Conservation (phyloP, 164 flowering plant species). For the Vitis amurensis region DNA sequence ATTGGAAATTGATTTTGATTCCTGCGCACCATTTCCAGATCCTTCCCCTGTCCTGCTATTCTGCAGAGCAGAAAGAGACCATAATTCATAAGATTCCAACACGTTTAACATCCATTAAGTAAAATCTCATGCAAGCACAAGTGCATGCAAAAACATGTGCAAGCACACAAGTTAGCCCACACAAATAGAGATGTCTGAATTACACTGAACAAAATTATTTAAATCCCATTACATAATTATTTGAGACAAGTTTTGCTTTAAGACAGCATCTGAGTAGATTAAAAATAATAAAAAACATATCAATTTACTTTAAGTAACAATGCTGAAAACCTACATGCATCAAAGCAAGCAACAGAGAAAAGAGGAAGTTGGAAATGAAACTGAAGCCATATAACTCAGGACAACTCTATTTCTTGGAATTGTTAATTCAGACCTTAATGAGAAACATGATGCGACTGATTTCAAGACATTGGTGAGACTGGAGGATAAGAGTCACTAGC, state of each 20-base stretch:
- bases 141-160: neutral
- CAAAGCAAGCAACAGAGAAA: no score
- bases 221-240: neutral
- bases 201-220: neutral
- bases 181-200: neutral
- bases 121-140: neutral
- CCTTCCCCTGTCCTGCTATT: slow-evolving; percentile 40
- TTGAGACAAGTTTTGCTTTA: no score
- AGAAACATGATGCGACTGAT: neutral
- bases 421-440: neutral
- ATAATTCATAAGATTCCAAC: slow-evolving; percentile 1
- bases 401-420: no score
- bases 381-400: no score
- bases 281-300: neutral
- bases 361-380: no score
- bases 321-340: neutral
- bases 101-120: neutral
- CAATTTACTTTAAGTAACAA: neutral
- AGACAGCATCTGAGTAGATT: no score
- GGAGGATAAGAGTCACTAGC: neutral
- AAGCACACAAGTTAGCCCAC: neutral
- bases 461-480: neutral
- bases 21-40: slow-evolving; percentile 31
- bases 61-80: slow-evolving; percentile 40
- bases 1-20: slow-evolving; percentile 53